Base-by-base conservation (phyloP, 768 basidiomycete genomes). In the Pulveroboletus sp. region DNA sequence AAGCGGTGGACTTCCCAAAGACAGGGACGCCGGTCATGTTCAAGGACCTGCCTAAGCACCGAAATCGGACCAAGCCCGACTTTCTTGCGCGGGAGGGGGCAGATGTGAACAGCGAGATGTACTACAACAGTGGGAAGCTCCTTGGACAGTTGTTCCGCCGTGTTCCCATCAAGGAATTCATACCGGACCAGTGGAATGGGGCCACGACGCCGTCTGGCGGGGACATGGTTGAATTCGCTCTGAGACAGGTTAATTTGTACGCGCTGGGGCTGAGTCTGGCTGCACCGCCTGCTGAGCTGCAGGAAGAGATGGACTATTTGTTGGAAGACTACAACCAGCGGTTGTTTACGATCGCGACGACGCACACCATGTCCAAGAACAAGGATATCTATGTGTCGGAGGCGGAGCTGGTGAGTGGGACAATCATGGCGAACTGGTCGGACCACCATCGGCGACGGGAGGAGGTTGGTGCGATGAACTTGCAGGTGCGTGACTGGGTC, bases 1-100 rank as follows among this genome's bases (percentile, higher is more conserved):
- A 74, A 46, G 76, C 76, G 5, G 76, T 78, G 2, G 76, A 78
- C 58, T 78, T 74, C 39, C 70, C 66, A 0, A 78, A 78, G 46
- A 72, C 69, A 5, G 76, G 76, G 5, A 67, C 69, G 2, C 58
- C 75, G 14, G 77, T 77, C 27, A 56, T 47, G 39, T 67, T 69
- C 41, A 48, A 44, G 21, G 50, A 61, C 21, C 53, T 78, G 2
- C 76, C 77, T 2, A 61, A 16, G 50, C 51, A 55, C 4, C 62
- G 59, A 3, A 27, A 33, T 10, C 47, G 51, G 7, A 51, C 37
- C 6, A 70, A 59, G 45, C 77, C 76, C 4, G 76, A 78, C 49
- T 78, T 73, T 56, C 59, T 77, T 3, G 69, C 71, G n/a, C 68
- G 63, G 11, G 75, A 78, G 49, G 69, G 67, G 5, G 62, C 66